Conservation (phyloP, 2,329 filamentous ascomycete genomes). For the Geoglossum cookeanum region DNA sequence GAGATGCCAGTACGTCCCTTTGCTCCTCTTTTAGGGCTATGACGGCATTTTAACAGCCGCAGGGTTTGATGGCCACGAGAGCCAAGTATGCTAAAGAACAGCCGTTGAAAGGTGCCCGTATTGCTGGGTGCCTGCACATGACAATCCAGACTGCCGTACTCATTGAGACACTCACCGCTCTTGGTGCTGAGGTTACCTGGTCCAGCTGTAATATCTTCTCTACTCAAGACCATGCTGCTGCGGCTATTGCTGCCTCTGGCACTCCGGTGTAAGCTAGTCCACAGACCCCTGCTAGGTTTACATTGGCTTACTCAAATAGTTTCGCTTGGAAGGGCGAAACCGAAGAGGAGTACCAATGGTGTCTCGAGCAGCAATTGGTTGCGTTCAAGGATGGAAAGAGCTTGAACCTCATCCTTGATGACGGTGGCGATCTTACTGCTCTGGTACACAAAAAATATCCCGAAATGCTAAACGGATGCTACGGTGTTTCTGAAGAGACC, state of each 20-base stretch:
- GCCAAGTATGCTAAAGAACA: conserved; percentile 81
- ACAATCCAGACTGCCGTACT: conserved; percentile 99
- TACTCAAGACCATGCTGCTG: conserved; percentile 95
- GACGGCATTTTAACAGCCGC: conserved; percentile 55
- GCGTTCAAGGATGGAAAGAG: conserved; percentile 94
- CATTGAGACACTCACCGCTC: conserved; percentile 87
- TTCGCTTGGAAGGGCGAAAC: conserved; percentile 81
- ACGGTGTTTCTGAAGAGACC: conserved; percentile 96
- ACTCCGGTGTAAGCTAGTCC: conserved; percentile 49
- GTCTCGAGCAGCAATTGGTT: conserved; percentile 89
- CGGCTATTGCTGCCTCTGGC: conserved; percentile 85
- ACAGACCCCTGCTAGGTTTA: conserved; percentile 19
- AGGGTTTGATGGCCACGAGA: conserved; percentile 90
- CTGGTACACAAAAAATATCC: conserved; percentile 98
- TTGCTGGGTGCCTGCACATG: conserved; percentile 98
- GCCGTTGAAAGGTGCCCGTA: conserved; percentile 83
- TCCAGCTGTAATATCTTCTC: conserved; percentile 99
- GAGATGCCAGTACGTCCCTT: conserved; percentile 12
- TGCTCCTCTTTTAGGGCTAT: not conserved
- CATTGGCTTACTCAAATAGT: conserved; percentile 15
- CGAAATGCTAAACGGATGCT: conserved; percentile 96
- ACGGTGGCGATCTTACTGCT: conserved; percentile 90
- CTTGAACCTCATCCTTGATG: conserved; percentile 97
- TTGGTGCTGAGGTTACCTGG: conserved; percentile 98
- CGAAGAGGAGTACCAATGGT: conserved; percentile 99